Evolutionary conservation across 345 rosid species (phyloP), one percentile per base, ranked within the genome.

Genomic region (Geranium rotundifolium): DNA sequence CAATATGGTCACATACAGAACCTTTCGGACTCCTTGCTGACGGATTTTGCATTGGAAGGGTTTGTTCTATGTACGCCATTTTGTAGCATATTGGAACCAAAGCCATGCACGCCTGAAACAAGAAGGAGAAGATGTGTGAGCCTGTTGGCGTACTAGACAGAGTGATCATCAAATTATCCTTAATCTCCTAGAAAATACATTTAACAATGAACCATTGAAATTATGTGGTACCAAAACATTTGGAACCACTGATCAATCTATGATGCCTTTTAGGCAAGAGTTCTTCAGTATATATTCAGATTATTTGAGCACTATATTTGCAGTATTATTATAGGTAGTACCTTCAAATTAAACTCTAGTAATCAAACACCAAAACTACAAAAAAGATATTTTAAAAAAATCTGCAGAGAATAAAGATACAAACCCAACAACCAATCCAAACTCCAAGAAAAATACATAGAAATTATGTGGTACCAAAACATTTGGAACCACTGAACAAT

Each of bases 61-160:
- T 46, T 59, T 52, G 69, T 46, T 79, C 77, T 66, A 63, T 77
- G 49, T 60, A 73, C 0, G 76, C 77, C 34, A 83, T 54, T 66
- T 77, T 82, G 73, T 69, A 85, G 74, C 79, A 72, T 54, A 73
- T 56, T 60, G 74, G 73, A 66, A 82, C 65, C 72, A 75, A 41
- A 55, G 88, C 84, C 93, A 84, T 84, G 39, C 7, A 27, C 63
- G 75, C 78, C 81, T 73, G 75, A 62, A 54, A 4, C 27, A 23
- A 23, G 16, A 37, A 41, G 29, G 41, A 67, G n/a, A 41, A 46
- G 20, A 60, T 14, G 60, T 20, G 29, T 57, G 29, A 46, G 39
- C 7, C 60, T 16, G 23, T 49, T 57, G 20, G 52, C 27, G 2
- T 23, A 23, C 27, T 23, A 23, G 27, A 23, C 27, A 23, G 27